Percentiles rank a stretch among this genome's conserved stretches.
phyloP scores from a whole-genome alignment of 352 stramenopile species.

The Phytopythium boreale region DNA sequence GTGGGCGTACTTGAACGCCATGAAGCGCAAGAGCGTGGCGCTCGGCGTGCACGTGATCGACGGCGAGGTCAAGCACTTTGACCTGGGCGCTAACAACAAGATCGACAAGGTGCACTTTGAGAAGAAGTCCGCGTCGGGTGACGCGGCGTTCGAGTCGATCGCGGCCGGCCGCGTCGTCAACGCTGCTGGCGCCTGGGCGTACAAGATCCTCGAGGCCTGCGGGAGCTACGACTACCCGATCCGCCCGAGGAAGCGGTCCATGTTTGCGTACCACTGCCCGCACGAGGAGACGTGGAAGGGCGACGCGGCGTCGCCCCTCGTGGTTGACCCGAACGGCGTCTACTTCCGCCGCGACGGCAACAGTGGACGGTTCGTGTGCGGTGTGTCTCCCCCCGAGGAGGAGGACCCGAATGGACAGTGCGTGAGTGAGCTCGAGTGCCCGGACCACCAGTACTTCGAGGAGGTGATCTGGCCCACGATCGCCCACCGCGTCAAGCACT shows the following conservation, averaged over 20 bases:
- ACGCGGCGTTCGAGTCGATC: conserved; percentile 26
- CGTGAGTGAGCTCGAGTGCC: conserved; percentile 61
- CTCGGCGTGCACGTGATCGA: conserved; percentile 72
- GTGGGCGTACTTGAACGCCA: conserved; percentile 71
- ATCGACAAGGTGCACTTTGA: conserved; percentile 67
- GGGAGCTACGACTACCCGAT: conserved; percentile 74
- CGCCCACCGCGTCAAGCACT: conserved; percentile 63
- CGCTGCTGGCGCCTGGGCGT: conserved; percentile 65
- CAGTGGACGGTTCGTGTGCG: conserved; percentile 69
- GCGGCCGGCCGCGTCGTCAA: conserved; percentile 71
- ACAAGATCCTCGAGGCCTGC: conserved; percentile 63
- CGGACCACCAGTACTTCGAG: conserved; percentile 71
- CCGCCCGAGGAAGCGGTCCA: conserved; percentile 66
- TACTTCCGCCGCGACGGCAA: conserved; percentile 80
- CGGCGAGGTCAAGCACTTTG: conserved; percentile 66
- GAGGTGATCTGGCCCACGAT: conserved; percentile 82
- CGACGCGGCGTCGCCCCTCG: conserved; percentile 53
- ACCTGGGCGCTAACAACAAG: conserved; percentile 43
- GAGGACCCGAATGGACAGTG: conserved; percentile 63
- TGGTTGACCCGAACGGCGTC: conserved; percentile 72
- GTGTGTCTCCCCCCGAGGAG: conserved; percentile 52
- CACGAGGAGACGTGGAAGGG: conserved; percentile 76
- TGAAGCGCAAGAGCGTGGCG: conserved; percentile 70
- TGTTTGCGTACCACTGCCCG: conserved; percentile 79
- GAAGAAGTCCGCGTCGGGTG: conserved; percentile 15